Evolutionary conservation across 2,329 filamentous ascomycete genomes (phyloP).

Genomic region (Fusarium chlamydosporum): DNA sequence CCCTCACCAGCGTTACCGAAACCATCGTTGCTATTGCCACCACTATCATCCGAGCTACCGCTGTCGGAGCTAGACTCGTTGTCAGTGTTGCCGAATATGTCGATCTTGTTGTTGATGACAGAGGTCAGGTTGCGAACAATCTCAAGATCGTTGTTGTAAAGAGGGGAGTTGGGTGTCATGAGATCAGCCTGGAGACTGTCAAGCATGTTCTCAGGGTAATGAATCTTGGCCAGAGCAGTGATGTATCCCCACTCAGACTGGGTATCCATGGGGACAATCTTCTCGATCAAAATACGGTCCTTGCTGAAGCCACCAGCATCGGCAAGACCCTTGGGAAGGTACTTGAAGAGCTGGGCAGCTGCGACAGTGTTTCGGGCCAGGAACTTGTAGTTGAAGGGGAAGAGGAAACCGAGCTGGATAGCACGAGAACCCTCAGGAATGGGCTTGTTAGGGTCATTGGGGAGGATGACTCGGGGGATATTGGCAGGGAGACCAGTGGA

Average conservation of each 20-base stretch:
- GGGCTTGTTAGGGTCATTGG: constrained; percentile 67
- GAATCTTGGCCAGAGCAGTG: constrained; percentile 78
- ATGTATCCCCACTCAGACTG: constrained; percentile 78
- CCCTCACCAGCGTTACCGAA: constrained; percentile 61
- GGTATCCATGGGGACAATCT: constrained; percentile 83
- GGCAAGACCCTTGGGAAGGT: constrained; percentile 78
- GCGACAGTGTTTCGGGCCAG: constrained; percentile 79
- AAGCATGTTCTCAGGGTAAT: constrained; percentile 80
- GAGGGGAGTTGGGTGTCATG: constrained; percentile 75
- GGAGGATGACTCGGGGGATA: constrained; percentile 82
- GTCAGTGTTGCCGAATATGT: constrained; percentile 57
- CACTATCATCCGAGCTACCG: constrained; percentile 55
- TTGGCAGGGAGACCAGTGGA: constrained; percentile 72
- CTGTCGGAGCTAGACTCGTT: constrained; percentile 53
- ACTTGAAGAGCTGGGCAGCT: constrained; percentile 86
- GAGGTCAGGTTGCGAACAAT: constrained; percentile 80
- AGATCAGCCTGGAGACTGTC: constrained; percentile 77
- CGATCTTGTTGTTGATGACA: constrained; percentile 86
- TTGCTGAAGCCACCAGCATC: constrained; percentile 71
- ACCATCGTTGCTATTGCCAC: constrained; percentile 58
- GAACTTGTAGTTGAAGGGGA: constrained; percentile 85
- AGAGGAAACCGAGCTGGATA: constrained; percentile 88
- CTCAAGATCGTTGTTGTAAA: constrained; percentile 78
- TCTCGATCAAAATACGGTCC: constrained; percentile 74
- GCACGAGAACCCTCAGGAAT: constrained; percentile 75